Base-by-base conservation (phyloP, 805 yeast genomes). In the Zygosaccharomyces lentus region DNA sequence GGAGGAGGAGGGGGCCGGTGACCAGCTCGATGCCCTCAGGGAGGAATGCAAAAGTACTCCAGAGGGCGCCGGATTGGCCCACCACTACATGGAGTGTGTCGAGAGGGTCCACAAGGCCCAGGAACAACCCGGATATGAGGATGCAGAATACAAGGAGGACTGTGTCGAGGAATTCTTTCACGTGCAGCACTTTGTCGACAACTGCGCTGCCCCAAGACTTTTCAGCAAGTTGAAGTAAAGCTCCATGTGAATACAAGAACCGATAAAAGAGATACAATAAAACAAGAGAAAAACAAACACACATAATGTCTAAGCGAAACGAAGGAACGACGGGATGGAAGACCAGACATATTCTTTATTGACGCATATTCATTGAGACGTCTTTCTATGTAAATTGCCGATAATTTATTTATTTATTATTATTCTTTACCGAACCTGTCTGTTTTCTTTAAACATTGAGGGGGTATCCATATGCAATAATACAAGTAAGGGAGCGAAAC, bases 141-240 rank as follows among this genome's bases (percentile, higher is more conserved):
- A 84, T 48, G 78, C 77, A 61, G 81, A 75, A 9, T 76, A 87
- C 77, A 91, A 91, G 73, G 99, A 91, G 76, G 97, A 91, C 73
- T 91, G 99, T 77, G 84, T 91, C 52, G 98, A 91, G 73, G 99
- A 91, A 73, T 91, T 86, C 70, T 91, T 91, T 88, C 98, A 93
- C 73, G 77, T 90, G 68, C 88, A 88, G 70, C 97, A 91, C 71
- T 87, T 95, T 75, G 59, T 90, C 61, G 88, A 87, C 71, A 93
- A 87, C 67, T 81, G 95, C 75, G 88, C 84, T 67, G 88, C 95
- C 53, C 96, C 96, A 71, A 84, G 81, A 70, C 75, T 90, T 69
- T 87, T 90, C 76, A 73, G 79, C 75, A 86, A 84, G 73, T 81
- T 89, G 72, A 87, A 87, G 71, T 89, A 80, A 29, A 25, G 70